A percentile compares a stretch with the other conserved stretches of the same genome.
phyloP scores from a whole-genome alignment of 208 protist species.

The Plasmodiophora brassicae region DNA sequence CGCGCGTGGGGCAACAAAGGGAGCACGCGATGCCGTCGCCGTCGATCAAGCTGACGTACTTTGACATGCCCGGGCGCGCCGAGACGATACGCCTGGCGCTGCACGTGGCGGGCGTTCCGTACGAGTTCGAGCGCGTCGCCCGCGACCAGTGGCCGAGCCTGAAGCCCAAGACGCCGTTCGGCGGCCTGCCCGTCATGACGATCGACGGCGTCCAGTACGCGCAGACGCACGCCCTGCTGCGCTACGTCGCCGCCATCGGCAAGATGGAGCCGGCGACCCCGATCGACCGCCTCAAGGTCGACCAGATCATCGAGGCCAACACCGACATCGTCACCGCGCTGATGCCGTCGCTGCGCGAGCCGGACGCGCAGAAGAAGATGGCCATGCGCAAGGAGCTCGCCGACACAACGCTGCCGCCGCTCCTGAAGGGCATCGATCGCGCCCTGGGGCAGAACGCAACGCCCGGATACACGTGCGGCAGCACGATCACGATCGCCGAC shows the following conservation, averaged over 20 bases:
- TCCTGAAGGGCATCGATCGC: neutral
- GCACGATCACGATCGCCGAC: neutral
- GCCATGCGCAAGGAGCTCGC: neutral
- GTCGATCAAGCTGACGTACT: slow-evolving; percentile 24
- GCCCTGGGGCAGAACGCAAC: neutral
- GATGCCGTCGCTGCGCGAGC: neutral
- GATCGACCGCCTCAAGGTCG: neutral
- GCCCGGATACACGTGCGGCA: neutral
- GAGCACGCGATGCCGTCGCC: no score
- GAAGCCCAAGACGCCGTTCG: slow-evolving; percentile 17
- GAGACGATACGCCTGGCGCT: neutral
- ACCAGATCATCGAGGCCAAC: slow-evolving; percentile 1
- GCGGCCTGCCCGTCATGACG: neutral
- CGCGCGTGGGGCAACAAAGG: no score
- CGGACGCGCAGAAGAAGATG: neutral
- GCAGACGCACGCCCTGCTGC: neutral
- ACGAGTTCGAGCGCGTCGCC: neutral
- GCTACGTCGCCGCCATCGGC: neutral
- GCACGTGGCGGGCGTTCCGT: neutral
- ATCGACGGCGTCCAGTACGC: neutral
- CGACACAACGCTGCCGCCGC: neutral
- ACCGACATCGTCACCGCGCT: neutral
- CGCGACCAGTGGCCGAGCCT: neutral
- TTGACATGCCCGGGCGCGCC: neutral
- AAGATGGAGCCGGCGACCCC: neutral